Evolutionary conservation across 208 protist genomes (phyloP).

Genomic region (Trypanosoma grayi): DNA sequence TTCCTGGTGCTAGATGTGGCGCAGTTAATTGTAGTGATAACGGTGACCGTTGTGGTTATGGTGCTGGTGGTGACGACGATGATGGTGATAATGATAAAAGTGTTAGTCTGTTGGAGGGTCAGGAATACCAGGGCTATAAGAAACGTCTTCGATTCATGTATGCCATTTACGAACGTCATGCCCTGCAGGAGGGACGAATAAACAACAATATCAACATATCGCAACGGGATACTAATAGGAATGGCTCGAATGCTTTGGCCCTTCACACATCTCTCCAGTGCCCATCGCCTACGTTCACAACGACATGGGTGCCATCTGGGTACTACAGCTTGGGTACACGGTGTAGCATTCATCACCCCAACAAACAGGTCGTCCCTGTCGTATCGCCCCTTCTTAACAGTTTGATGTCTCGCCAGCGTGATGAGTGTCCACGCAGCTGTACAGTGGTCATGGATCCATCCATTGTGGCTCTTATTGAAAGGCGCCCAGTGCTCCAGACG

Average conservation of each 20-base stretch:
- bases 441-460: slow-evolving; percentile 19
- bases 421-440: neutral
- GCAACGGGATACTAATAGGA: neutral
- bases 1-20: neutral
- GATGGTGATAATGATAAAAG: neutral
- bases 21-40: neutral
- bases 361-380: slow-evolving; percentile 43
- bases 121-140: slow-evolving; percentile 4
- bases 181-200: too few species aligned
- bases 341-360: slow-evolving; percentile 40
- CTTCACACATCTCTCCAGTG: neutral
- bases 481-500: slow-evolving; percentile 51
- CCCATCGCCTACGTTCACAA: slow-evolving; percentile 3
- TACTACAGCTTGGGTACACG: slow-evolving; percentile 76
- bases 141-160: slow-evolving; percentile 15
- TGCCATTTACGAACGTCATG: slow-evolving; percentile 14
- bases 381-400: slow-evolving; percentile 37
- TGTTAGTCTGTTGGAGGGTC: neutral
- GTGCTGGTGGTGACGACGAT: neutral
- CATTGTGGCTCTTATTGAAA: slow-evolving; percentile 38
- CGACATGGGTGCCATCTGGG: slow-evolving; percentile 34
- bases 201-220: too few species aligned
- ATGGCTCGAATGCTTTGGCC: too few species aligned
- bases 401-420: slow-evolving; percentile 11
- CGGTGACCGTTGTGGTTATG: too few species aligned